Evolutionary conservation across 2,329 filamentous ascomycete species (phyloP).

Genomic region (Parasarocladium wereldwijsianum): DNA sequence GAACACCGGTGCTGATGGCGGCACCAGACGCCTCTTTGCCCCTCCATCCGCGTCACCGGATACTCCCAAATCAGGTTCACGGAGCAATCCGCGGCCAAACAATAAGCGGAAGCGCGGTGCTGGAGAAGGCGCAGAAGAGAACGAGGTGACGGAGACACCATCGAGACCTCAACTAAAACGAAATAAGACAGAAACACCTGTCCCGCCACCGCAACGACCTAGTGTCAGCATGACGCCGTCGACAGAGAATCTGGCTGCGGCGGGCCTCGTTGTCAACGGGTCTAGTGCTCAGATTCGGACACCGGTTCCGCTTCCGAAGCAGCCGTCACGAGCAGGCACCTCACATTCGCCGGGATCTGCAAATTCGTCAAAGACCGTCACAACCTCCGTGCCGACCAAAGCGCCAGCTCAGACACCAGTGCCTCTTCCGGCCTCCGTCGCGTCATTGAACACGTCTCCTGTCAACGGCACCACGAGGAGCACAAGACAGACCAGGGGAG

Average conservation of each 20-base stretch:
- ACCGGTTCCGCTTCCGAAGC: conserved; percentile 18
- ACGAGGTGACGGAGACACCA: conserved; percentile 15
- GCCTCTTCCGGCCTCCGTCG: conserved; percentile 19
- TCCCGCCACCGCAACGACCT: conserved; percentile 28
- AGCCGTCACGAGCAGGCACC: not conserved
- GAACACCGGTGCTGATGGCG: conserved; percentile 36
- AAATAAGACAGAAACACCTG: conserved; percentile 41
- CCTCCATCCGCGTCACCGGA: too few relatives aligned
- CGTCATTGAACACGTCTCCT: not conserved
- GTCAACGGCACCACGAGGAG: conserved; percentile 10
- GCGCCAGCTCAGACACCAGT: conserved; percentile 32
- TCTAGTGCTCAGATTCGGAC: conserved; percentile 20
- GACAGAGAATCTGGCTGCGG: not conserved
- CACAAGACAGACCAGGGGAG: conserved; percentile 31
- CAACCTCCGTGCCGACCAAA: conserved; percentile 19
- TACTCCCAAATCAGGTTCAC: too few relatives aligned
- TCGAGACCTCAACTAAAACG: conserved; percentile 31
- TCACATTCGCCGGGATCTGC: not conserved
- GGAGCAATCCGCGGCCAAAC: conserved; percentile 16
- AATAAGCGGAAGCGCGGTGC: conserved; percentile 32
- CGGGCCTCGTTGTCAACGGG: too few relatives aligned
- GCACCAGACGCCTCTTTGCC: too few relatives aligned
- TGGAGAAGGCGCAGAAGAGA: conserved; percentile 15
- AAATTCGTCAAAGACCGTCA: conserved; percentile 5
- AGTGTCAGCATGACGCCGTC: conserved; percentile 8